These are phyloP conservation scores for Eucommia ulmoides DNA, from an alignment of 257 asterid species.

Conservation along the genomic window DNA sequence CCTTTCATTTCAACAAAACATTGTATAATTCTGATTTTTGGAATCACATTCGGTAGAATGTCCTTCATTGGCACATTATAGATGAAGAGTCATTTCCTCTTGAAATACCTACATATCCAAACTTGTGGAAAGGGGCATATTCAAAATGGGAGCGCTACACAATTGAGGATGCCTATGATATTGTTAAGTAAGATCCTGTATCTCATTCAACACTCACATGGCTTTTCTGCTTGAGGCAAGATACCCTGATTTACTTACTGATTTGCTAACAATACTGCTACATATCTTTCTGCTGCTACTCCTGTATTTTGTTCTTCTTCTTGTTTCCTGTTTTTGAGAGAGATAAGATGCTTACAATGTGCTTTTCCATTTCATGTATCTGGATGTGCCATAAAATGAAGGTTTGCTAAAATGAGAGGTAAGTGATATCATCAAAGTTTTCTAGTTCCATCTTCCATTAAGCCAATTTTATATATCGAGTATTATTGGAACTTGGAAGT, in stretches of 20 bases:
- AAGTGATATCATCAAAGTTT: slow-evolving; percentile 10
- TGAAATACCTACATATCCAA: slow-evolving; percentile 79
- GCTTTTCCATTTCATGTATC: slow-evolving; percentile 17
- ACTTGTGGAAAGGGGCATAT: slow-evolving; percentile 88
- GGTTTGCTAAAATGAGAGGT: slow-evolving; percentile 92
- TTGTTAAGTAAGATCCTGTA: slow-evolving; percentile 45
- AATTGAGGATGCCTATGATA: slow-evolving; percentile 68
- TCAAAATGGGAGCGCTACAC: slow-evolving; percentile 89
- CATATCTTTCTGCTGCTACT: too few species aligned
- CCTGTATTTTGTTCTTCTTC: too few species aligned
- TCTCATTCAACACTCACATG: neutral
- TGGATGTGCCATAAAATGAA: slow-evolving; percentile 26
- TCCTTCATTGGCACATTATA: slow-evolving; percentile 94
- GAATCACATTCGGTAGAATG: slow-evolving; percentile 68
- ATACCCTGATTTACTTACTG: too few species aligned
- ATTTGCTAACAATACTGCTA: too few species aligned
- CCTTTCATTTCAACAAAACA: slow-evolving; percentile 1
- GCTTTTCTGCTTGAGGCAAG: too few species aligned
- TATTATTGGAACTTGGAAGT: neutral
- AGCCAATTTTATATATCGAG: neutral
- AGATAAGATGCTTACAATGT: slow-evolving; percentile 19
- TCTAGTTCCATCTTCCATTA: too few species aligned
- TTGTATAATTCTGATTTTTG: slow-evolving; percentile 9
- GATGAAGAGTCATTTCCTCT: slow-evolving; percentile 97
- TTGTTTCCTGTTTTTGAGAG: slow-evolving; percentile 1